Conservation (phyloP, 2,329 filamentous ascomycete species). For the Arthroderma sp. region DNA sequence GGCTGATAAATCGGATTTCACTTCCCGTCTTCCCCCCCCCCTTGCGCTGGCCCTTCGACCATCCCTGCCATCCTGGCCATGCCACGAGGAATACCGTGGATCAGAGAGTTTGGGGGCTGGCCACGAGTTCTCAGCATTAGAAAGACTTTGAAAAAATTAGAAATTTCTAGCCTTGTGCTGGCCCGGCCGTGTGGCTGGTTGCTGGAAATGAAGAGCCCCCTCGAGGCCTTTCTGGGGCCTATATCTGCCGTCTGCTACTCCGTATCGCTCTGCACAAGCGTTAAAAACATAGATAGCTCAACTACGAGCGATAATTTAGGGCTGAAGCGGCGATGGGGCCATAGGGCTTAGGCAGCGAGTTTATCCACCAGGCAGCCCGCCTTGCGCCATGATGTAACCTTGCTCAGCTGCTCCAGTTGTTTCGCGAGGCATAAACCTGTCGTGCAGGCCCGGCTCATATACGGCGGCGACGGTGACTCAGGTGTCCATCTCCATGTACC, state of each 20-base stretch:
- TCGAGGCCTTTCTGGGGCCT: not conserved
- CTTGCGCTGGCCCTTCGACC: too few relatives aligned
- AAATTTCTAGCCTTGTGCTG: not conserved
- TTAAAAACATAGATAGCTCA: too few relatives aligned
- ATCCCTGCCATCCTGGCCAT: not conserved
- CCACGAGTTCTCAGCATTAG: not conserved
- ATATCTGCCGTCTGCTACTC: not conserved
- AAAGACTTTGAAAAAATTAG: too few relatives aligned
- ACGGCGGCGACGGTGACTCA: not conserved
- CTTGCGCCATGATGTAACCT: slow-evolving; percentile 1
- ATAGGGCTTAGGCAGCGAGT: not conserved
- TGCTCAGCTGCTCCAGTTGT: not conserved
- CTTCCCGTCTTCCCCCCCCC: not conserved
- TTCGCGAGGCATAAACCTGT: not conserved
- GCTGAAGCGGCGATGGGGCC: not conserved
- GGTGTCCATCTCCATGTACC: not conserved
- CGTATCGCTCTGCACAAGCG: too few relatives aligned
- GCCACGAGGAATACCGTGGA: not conserved
- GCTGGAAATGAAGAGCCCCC: not conserved
- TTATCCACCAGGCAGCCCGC: not conserved
- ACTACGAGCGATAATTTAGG: not conserved
- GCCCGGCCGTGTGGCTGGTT: not conserved
- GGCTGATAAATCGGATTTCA: not conserved
- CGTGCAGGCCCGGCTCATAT: not conserved
- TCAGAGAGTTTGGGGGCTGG: not conserved